Percentiles rank a stretch among this genome's conserved stretches.
phyloP scores from a whole-genome alignment of 169 alveolate genomes.

The Plasmodium coatneyi region DNA sequence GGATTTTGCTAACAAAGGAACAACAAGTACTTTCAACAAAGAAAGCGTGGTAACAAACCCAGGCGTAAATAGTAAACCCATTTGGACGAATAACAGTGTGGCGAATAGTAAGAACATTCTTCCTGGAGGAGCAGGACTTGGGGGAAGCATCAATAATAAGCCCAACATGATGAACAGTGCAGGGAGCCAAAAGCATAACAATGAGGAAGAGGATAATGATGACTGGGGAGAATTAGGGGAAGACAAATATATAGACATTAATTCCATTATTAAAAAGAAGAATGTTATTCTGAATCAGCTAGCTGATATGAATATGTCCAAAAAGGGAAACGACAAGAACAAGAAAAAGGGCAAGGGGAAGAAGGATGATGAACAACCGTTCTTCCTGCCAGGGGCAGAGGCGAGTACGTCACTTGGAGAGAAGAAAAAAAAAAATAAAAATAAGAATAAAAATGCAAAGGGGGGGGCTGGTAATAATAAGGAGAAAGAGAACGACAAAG shows the following conservation, averaged over 20 bases:
- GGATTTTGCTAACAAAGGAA: background rate
- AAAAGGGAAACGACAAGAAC: slow-evolving; percentile 63
- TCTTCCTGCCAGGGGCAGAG: background rate
- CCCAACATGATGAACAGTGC: background rate
- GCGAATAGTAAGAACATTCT: background rate
- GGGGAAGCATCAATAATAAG: background rate
- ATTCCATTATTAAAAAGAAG: slow-evolving; percentile 50
- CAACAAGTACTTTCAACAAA: background rate
- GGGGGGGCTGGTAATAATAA: slow-evolving; percentile 7
- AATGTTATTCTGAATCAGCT: slow-evolving; percentile 59
- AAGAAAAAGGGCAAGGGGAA: slow-evolving; percentile 47
- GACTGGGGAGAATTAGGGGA: slow-evolving; percentile 75
- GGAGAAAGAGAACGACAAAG: background rate
- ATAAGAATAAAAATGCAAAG: slow-evolving; percentile 53
- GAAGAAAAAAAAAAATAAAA: slow-evolving; percentile 52
- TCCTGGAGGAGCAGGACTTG: background rate
- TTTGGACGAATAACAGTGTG: background rate
- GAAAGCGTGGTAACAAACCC: background rate
- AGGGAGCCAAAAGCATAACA: background rate
- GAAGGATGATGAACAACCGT: slow-evolving; percentile 3
- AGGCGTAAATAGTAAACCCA: background rate
- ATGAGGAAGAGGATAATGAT: slow-evolving; percentile 60
- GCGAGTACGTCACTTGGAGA: background rate
- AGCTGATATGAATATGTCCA: slow-evolving; percentile 51
- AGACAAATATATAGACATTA: slow-evolving; percentile 59